Percentiles rank a stretch among this genome's conserved stretches.
Conservation (phyloP, 768 basidiomycete genomes). For the Panellus pusillus region DNA sequence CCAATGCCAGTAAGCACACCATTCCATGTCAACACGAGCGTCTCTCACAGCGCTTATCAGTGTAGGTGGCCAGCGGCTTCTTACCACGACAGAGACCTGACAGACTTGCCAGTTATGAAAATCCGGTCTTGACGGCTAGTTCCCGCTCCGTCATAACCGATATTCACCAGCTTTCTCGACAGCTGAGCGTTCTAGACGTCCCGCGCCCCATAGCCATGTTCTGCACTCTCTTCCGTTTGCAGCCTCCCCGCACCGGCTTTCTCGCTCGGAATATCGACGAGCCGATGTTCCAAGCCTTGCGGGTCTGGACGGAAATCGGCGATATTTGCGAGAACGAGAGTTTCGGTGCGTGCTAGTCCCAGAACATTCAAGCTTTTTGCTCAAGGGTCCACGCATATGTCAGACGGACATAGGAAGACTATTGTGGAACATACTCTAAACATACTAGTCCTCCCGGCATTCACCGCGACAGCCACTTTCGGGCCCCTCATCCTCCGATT, state of each 20-base stretch:
- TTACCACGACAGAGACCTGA: slow-evolving; percentile 7
- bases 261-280: slow-evolving; percentile 29
- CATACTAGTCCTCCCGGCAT: slow-evolving; percentile 69
- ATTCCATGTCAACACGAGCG: slow-evolving; percentile 12
- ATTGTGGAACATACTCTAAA: slow-evolving; percentile 83
- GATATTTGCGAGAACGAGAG: slow-evolving; percentile 78
- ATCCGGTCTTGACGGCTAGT: slow-evolving; percentile 74
- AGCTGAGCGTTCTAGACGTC: slow-evolving; percentile 60
- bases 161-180: slow-evolving; percentile 62
- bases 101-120: slow-evolving; percentile 61
- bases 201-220: slow-evolving; percentile 68
- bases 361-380: slow-evolving; percentile 6
- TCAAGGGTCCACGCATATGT: slow-evolving; percentile 2
- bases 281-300: slow-evolving; percentile 61
- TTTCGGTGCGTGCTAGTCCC: slow-evolving; percentile 53
- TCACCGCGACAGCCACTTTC: slow-evolving; percentile 45
- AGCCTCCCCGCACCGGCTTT: slow-evolving; percentile 30
- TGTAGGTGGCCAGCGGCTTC: slow-evolving; percentile 34
- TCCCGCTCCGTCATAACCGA: slow-evolving; percentile 73
- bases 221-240: slow-evolving; percentile 52
- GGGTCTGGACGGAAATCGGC: slow-evolving; percentile 73
- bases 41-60: slow-evolving; percentile 27
- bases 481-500: slow-evolving; percentile 35
- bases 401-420: slow-evolving; percentile 74
- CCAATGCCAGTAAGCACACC: slow-evolving; percentile 60